phyloP scores from a whole-genome alignment of 768 basidiomycete genomes.

The Amanita pseudoporphyria region DNA sequence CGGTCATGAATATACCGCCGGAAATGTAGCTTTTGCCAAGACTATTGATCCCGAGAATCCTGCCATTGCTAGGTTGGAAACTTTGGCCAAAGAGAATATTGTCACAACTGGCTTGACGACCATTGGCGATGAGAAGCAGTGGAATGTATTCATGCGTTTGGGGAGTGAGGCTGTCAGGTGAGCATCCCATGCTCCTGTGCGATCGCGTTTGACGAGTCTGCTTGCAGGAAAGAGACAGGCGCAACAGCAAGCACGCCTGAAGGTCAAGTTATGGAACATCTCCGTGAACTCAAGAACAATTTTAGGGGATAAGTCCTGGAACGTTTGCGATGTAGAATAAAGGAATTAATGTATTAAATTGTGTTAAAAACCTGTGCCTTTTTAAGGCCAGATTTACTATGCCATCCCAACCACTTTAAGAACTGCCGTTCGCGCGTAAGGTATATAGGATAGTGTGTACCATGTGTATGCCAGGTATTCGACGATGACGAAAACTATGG shows the following conservation, averaged over 20 bases:
- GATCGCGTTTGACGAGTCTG: neutral
- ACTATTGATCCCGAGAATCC: conserved; percentile 50
- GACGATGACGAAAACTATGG: conserved; percentile 78
- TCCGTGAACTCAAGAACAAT: conserved; percentile 81
- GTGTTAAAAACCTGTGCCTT: neutral
- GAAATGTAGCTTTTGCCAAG: conserved; percentile 63
- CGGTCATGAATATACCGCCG: conserved; percentile 88
- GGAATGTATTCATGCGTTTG: conserved; percentile 94
- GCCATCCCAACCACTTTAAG: conserved; percentile 51
- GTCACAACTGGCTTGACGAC: conserved; percentile 77
- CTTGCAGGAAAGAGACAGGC: conserved; percentile 38
- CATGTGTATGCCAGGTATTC: conserved; percentile 89
- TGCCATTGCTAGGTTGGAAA: conserved; percentile 47
- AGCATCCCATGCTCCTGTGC: neutral
- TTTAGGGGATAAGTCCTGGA: conserved; percentile 47
- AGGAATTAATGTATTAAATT: neutral
- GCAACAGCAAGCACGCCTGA: conserved; percentile 31
- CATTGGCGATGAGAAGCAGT: conserved; percentile 87
- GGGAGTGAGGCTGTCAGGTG: conserved; percentile 54
- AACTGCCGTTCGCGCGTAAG: conserved; percentile 75
- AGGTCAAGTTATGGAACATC: conserved; percentile 57
- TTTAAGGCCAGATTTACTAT: conserved; percentile 11
- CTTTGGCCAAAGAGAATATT: conserved; percentile 47
- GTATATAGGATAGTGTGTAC: conserved; percentile 85
- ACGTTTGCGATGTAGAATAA: neutral